These are phyloP conservation scores for Parasarocladium wereldwijsianum DNA, from an alignment of 2,329 filamentous ascomycete species.

Conservation along the genomic window DNA sequence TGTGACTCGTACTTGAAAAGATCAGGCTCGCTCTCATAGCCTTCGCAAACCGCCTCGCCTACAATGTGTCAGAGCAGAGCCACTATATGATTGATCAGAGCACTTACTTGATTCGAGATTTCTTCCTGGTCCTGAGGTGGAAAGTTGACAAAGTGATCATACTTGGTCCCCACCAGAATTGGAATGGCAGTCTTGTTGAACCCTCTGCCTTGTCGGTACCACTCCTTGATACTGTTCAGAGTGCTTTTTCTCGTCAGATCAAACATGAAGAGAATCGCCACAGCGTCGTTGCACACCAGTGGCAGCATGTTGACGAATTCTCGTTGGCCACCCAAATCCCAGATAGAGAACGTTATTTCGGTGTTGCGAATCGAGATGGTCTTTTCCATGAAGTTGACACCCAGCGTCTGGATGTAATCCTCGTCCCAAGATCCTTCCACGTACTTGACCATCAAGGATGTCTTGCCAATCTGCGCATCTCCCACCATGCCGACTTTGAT, in stretches of 20 bases:
- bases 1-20: conserved; percentile 97
- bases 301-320: conserved; percentile 99
- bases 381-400: conserved; percentile 99
- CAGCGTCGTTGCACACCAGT: conserved; percentile 97
- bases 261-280: conserved; percentile 99
- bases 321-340: conserved; percentile 93
- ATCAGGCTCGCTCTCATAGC: conserved; percentile 97
- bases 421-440: conserved; percentile 99
- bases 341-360: conserved; percentile 98
- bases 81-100: too few species aligned
- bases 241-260: conserved; percentile 96
- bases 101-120: conserved; percentile 77
- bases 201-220: conserved; percentile 92
- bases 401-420: conserved; percentile 96
- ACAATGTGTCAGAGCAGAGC: conserved; percentile 6
- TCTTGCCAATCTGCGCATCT: conserved; percentile 98
- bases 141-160: conserved; percentile 99
- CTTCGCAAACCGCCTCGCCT: conserved; percentile 92
- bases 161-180: conserved; percentile 93
- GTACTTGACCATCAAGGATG: conserved; percentile 98
- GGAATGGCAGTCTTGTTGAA: conserved; percentile 99
- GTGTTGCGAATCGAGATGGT: conserved; percentile 98
- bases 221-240: conserved; percentile 98
- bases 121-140: conserved; percentile 95
- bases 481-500: conserved; percentile 99